Percentiles rank a stretch among this genome's conserved stretches.
Conservation (phyloP, 352 stramenopile genomes). For the Elongisporangium undulatum region DNA sequence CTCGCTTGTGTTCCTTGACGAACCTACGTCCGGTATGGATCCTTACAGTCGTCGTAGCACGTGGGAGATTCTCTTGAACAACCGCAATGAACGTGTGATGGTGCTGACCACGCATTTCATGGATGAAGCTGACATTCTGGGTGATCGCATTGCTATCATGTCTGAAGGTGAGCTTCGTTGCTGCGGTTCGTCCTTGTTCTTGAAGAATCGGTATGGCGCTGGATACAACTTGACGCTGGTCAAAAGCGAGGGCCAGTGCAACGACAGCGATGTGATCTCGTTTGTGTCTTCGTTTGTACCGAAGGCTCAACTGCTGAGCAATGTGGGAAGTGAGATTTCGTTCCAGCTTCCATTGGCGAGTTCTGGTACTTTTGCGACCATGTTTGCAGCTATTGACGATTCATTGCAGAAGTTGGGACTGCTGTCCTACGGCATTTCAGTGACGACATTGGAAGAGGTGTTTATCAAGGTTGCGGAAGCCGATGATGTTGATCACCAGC, state of each 20-base stretch:
- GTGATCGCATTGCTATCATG: too few species aligned
- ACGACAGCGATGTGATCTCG: conserved; percentile 20
- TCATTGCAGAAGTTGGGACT: conserved; percentile 29
- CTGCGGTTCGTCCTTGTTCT: too few species aligned
- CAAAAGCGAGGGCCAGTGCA: conserved; percentile 33
- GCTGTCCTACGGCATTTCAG: conserved; percentile 63
- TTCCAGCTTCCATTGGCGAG: conserved; percentile 62
- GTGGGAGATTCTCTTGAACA: conserved; percentile 78
- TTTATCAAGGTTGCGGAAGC: conserved; percentile 70
- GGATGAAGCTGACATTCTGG: too few species aligned
- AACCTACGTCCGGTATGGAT: conserved; percentile 95
- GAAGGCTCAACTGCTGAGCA: conserved; percentile 44
- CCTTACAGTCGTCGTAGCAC: conserved; percentile 93
- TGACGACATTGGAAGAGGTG: conserved; percentile 80
- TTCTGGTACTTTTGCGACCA: conserved; percentile 37
- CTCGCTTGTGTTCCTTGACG: conserved; percentile 84
- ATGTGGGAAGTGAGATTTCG: conserved; percentile 63
- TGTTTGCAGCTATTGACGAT: conserved; percentile 61
- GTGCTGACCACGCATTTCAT: conserved; percentile 93
- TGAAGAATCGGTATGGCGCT: conserved; percentile 70
- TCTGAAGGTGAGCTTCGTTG: too few species aligned
- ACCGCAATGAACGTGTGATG: conserved; percentile 62
- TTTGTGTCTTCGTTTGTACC: conserved; percentile 34
- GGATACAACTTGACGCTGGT: conserved; percentile 70
- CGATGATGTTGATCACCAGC: conserved; percentile 28